phyloP scores from a whole-genome alignment of 2,329 filamentous ascomycete genomes.

The Aspergillus candidus region DNA sequence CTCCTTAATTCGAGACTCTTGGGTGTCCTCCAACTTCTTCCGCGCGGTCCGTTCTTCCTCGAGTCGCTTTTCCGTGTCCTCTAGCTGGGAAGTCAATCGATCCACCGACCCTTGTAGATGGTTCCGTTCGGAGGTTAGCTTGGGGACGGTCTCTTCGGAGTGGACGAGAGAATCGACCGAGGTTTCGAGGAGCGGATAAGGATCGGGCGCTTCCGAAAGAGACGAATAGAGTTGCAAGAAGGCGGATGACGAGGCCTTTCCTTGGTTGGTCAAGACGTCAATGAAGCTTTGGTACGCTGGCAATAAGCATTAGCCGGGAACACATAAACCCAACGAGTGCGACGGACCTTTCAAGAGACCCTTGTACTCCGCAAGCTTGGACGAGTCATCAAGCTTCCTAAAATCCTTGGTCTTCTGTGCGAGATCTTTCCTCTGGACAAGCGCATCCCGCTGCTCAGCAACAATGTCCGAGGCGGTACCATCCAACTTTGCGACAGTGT shows the following conservation, averaged over 20 bases:
- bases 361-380: conserved; percentile 84
- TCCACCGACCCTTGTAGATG: conserved; percentile 74
- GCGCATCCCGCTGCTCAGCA: conserved; percentile 85
- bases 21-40: conserved; percentile 67
- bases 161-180: conserved; percentile 90
- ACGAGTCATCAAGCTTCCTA: conserved; percentile 81
- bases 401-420: conserved; percentile 99
- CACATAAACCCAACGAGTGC: not conserved
- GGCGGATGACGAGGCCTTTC: conserved; percentile 85
- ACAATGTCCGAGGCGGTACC: conserved; percentile 93
- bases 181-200: conserved; percentile 91
- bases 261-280: conserved; percentile 91
- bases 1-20: conserved; percentile 78
- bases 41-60: conserved; percentile 68
- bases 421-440: conserved; percentile 90
- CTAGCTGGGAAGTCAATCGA: conserved; percentile 71
- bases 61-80: conserved; percentile 73
- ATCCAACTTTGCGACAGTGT: conserved; percentile 78
- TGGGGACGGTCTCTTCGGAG: conserved; percentile 86
- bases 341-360: conserved; percentile 70
- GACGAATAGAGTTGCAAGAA: conserved; percentile 92
- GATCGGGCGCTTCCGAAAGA: conserved; percentile 90
- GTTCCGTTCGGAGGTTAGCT: conserved; percentile 79
- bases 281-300: conserved; percentile 95
- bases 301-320: conserved; percentile 7